Evolutionary conservation across 306 rosid genomes (phyloP).

Genomic region (Prunus salicina): DNA sequence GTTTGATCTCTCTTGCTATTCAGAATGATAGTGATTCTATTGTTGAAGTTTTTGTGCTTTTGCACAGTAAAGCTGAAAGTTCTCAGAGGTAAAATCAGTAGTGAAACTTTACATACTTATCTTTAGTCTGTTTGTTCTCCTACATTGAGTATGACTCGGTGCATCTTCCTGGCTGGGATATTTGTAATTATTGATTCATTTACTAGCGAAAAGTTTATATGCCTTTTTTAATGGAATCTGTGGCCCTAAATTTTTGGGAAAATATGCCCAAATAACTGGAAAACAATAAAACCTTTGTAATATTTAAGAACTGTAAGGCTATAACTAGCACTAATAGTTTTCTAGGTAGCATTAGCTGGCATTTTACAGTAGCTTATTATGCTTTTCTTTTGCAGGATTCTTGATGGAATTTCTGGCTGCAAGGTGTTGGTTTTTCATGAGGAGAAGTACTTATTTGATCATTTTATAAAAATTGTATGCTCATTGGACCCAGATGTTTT

Average conservation of each 20-base stretch:
- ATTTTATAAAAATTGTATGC: conserved; percentile 61
- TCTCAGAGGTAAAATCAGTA: conserved; percentile 55
- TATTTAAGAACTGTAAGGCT: not conserved
- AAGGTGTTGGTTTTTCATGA: conserved; percentile 56
- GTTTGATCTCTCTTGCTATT: conserved; percentile 60
- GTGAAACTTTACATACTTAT: conserved; percentile 7
- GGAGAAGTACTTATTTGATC: conserved; percentile 59
- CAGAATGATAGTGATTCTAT: conserved; percentile 58
- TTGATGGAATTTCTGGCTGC: conserved; percentile 62
- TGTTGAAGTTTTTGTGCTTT: conserved; percentile 63
- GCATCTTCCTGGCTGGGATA: not conserved
- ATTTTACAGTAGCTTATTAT: conserved; percentile 10
- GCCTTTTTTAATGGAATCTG: not conserved
- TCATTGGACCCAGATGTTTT: conserved; percentile 76
- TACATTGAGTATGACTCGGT: not conserved
- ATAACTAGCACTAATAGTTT: not conserved
- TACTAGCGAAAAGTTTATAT: not conserved
- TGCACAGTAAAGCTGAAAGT: conserved; percentile 41
- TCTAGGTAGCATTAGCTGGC: not conserved
- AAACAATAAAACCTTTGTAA: not conserved
- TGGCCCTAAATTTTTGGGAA: not conserved
- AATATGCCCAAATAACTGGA: not conserved
- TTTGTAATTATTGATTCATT: not conserved
- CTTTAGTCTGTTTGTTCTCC: conserved; percentile 11
- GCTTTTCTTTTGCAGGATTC: conserved; percentile 49